Evolutionary conservation across 2,329 filamentous ascomycete genomes (phyloP).

Genomic region (Cadophora luteo-olivacea): DNA sequence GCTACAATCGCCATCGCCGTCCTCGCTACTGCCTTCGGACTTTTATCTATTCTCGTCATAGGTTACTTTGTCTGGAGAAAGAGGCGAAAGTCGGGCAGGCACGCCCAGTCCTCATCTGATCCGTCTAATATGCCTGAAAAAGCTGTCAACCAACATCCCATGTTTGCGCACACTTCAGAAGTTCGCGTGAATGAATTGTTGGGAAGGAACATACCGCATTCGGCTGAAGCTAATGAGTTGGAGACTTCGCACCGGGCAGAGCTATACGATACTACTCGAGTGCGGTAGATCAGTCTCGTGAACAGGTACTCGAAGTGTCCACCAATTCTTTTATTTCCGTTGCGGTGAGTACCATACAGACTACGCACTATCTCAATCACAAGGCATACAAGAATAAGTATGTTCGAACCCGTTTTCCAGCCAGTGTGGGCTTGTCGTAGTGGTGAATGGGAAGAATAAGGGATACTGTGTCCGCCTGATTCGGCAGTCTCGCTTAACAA

Average conservation of each 20-base stretch:
- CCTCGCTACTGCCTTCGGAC: neutral
- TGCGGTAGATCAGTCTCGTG: neutral
- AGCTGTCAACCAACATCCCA: neutral
- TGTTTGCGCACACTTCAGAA: neutral
- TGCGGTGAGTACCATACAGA: too few relatives aligned
- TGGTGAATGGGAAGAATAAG: too few relatives aligned
- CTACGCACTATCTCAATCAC: too few relatives aligned
- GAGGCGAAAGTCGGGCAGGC: neutral
- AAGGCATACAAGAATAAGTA: too few relatives aligned
- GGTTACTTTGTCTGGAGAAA: slow-evolving; percentile 4
- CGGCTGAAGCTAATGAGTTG: neutral
- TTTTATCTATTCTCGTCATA: neutral
- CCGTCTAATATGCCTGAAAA: neutral
- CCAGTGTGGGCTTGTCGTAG: too few relatives aligned
- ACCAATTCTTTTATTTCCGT: too few relatives aligned
- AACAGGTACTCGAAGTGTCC: neutral
- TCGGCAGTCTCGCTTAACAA: neutral
- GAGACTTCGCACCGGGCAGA: slow-evolving; percentile 2
- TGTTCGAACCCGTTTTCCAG: too few relatives aligned
- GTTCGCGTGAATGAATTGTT: slow-evolving; percentile 1
- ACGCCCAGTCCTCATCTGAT: neutral
- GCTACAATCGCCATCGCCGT: slow-evolving; percentile 12
- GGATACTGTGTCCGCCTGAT: neutral
- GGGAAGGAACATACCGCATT: neutral
- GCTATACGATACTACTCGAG: neutral